phyloP scores from a whole-genome alignment of 2,329 filamentous ascomycete species.

The Cladosporium sp. region DNA sequence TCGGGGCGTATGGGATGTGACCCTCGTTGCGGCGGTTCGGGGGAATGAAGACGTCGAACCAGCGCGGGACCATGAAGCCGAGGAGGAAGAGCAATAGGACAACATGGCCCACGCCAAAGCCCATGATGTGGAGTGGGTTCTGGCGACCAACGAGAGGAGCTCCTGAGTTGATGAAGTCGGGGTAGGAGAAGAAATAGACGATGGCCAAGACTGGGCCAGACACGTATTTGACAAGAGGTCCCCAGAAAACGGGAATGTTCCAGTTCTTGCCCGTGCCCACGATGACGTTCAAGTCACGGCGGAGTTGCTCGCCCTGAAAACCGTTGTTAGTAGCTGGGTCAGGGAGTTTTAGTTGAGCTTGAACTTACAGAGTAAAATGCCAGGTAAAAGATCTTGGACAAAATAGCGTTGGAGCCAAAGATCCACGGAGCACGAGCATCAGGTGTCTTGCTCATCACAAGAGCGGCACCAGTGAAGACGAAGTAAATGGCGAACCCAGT shows the following conservation, averaged over 20 bases:
- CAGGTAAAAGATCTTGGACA: slow-evolving; percentile 48
- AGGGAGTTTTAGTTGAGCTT: too few relatives aligned
- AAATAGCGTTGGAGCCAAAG: slow-evolving; percentile 36
- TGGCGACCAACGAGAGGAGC: slow-evolving; percentile 37
- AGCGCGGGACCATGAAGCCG: slow-evolving; percentile 51
- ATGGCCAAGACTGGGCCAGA: slow-evolving; percentile 50
- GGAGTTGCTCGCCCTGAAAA: slow-evolving; percentile 23
- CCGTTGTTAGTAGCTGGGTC: too few relatives aligned
- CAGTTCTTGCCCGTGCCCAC: slow-evolving; percentile 54
- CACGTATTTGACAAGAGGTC: slow-evolving; percentile 47
- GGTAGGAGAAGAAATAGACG: slow-evolving; percentile 49
- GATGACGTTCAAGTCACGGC: slow-evolving; percentile 51
- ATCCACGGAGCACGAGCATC: slow-evolving; percentile 38
- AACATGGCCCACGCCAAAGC: slow-evolving; percentile 39
- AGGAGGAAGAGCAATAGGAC: slow-evolving; percentile 31
- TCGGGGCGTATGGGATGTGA: slow-evolving; percentile 13
- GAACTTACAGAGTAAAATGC: slow-evolving; percentile 53
- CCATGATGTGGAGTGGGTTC: slow-evolving; percentile 35
- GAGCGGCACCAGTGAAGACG: slow-evolving; percentile 36
- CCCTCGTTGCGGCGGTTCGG: slow-evolving; percentile 44
- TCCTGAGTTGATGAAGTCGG: slow-evolving; percentile 35
- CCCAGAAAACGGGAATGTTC: slow-evolving; percentile 52
- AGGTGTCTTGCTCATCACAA: slow-evolving; percentile 42
- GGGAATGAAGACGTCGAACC: slow-evolving; percentile 52
- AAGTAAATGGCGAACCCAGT: slow-evolving; percentile 53